phyloP scores from a whole-genome alignment of 176 grass and related monocot species.

The Oryza nivara region DNA sequence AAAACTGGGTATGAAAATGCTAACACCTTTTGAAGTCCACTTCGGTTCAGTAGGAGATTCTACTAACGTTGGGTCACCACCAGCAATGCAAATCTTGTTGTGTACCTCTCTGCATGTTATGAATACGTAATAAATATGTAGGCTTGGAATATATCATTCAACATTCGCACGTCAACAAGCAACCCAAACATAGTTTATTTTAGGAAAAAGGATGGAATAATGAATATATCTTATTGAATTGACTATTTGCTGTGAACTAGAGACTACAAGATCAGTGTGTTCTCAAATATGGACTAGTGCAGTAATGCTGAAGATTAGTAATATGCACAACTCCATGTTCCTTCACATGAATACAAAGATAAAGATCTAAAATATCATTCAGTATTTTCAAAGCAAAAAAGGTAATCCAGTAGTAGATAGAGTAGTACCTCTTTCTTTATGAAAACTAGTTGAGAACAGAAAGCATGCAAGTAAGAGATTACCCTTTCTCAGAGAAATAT shows the following conservation, averaged over 20 bases:
- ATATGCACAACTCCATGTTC: neutral
- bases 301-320: neutral
- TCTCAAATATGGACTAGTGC: neutral
- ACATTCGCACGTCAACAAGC: neutral
- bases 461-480: constrained; percentile 37
- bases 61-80: constrained; percentile 65
- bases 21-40: constrained; percentile 89
- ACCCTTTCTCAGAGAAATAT: constrained; percentile 77
- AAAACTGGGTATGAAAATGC: neutral
- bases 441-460: constrained; percentile 1
- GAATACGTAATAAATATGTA: neutral
- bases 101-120: constrained; percentile 58
- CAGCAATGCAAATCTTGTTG: constrained; percentile 72
- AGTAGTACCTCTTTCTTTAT: neutral
- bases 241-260: neutral
- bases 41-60: constrained; percentile 98
- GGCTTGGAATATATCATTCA: neutral
- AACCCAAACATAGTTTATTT: neutral
- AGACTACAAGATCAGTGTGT: neutral
- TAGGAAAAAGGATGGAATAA: neutral
- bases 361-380: constrained; percentile 2
- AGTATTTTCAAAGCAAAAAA: neutral
- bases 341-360: neutral
- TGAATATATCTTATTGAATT: constrained; percentile 1
- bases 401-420: neutral